Percentiles rank a stretch among this genome's conserved stretches.
Evolutionary conservation across 495 filamentous ascomycete genomes (phyloP).

Genomic region (Oleoguttula mirabilis): DNA sequence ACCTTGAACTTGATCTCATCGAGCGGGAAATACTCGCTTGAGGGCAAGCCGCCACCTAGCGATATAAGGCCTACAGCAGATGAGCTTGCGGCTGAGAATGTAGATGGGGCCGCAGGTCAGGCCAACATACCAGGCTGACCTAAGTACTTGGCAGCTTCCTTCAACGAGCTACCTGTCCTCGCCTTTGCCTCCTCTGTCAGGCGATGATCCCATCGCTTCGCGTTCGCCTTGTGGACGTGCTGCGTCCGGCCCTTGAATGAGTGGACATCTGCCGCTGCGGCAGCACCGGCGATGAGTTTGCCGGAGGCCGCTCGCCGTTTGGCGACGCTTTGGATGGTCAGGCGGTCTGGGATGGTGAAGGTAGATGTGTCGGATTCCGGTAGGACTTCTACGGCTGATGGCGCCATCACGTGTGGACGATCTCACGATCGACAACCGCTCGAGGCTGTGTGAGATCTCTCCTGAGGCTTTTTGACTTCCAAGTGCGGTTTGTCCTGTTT

Average conservation of each 20-base stretch:
- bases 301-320: constrained; percentile 56
- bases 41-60: constrained; percentile 84
- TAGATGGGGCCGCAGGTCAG: no score
- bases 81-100: no score
- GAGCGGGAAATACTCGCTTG: constrained; percentile 79
- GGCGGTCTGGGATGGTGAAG: constrained; percentile 40
- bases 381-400: constrained; percentile 16
- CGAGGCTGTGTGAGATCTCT: no score
- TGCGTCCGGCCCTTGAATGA: constrained; percentile 69
- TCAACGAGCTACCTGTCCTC: constrained; percentile 40
- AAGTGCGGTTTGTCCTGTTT: no score
- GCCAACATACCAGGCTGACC: constrained; percentile 56
- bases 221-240: constrained; percentile 56
- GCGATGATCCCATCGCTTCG: constrained; percentile 68
- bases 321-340: constrained; percentile 59
- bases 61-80: no score
- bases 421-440: no score
- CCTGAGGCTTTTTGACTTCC: no score
- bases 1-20: constrained; percentile 57
- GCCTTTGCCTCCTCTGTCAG: constrained; percentile 42
- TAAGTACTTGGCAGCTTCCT: constrained; percentile 63
- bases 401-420: no score
- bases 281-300: constrained; percentile 58
- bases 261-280: constrained; percentile 63
- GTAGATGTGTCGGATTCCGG: constrained; percentile 22